Evolutionary conservation across 2,329 filamentous ascomycete genomes (phyloP), one percentile per base, ranked within the genome.

Genomic region (Zasmidium angulare): DNA sequence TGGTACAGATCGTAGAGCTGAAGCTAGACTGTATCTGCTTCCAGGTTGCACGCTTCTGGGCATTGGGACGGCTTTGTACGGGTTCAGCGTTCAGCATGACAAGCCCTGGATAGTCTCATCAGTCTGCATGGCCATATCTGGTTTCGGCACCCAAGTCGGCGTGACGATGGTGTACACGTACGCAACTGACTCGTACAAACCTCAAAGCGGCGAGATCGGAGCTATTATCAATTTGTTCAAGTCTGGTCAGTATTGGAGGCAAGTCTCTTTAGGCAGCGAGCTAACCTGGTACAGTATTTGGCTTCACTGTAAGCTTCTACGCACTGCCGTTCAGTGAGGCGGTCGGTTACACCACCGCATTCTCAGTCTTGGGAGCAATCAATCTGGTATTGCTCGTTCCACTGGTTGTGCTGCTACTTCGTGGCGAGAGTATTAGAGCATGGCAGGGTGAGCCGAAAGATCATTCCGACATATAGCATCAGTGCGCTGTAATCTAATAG

Each of bases 131-230:
- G 71, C 66, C 3, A 50, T 22, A 4, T 22, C 20, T 6, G 46
- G 20, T 50, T 66, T 73, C 49, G 74, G 74, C 11, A 59, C 74
- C 21, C 74, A 77, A 58, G 70, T 75, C 46, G 69, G 71, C 12
- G 73, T 69, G 1, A 76, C 74, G 1, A 71, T 72, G 7, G 67
- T 70, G 1, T 76, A 75, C 59, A 68, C 73, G 7, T 76, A 76
- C 53, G 67, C 65, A 10, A 74, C 69, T 7, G 72, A 77, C 31
- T 71, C 73, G 56, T 77, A 76, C 59, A 74, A 74, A 52, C 71
- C 72, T 1, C 74, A 76, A 61, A 68, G 69, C 19, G 69, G 73
- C 0, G 75, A 76, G 56, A 72, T 75, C 40, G 70, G 70, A 19
- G 69, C 66, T 3, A 52, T 76, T 2, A 66, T 77, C 46, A 74